phyloP scores from a whole-genome alignment of 306 rosid species.

The Erythrophleum fordii region DNA sequence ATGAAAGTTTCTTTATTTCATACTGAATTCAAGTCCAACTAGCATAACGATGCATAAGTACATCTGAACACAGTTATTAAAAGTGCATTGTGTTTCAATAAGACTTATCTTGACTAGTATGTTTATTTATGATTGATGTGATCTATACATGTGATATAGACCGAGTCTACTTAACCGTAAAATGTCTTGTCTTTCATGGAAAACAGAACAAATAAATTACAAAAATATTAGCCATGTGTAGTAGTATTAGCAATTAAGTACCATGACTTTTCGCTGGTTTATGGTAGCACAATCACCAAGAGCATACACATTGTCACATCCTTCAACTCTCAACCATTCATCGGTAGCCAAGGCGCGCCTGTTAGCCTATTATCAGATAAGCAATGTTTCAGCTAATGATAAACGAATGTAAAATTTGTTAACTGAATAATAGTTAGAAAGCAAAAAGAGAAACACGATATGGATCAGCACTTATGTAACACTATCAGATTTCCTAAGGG shows the following conservation, averaged over 20 bases:
- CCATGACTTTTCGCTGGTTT: slow-evolving; percentile 99
- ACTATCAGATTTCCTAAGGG: slow-evolving; percentile 32
- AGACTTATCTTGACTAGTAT: background rate
- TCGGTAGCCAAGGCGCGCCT: slow-evolving; percentile 96
- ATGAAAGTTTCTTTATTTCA: background rate
- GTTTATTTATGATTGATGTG: background rate
- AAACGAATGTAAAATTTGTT: background rate
- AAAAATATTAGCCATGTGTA: background rate
- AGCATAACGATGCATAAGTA: background rate
- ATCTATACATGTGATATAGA: background rate
- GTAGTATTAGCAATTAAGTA: slow-evolving; percentile 25
- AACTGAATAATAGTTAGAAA: background rate
- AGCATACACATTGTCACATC: slow-evolving; percentile 77
- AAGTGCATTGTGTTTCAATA: background rate
- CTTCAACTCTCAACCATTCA: slow-evolving; percentile 98
- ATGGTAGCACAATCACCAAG: slow-evolving; percentile 98
- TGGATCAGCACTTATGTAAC: background rate
- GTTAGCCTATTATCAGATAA: slow-evolving; percentile 61
- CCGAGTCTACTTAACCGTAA: too few species aligned
- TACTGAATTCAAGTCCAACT: background rate
- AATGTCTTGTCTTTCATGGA: background rate
- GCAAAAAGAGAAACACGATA: background rate
- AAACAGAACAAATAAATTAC: slow-evolving; percentile 15
- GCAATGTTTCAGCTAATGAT: background rate
- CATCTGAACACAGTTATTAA: too few species aligned